Base-by-base conservation (phyloP, 257 asterid genomes). In the Cynanchum wilfordii region DNA sequence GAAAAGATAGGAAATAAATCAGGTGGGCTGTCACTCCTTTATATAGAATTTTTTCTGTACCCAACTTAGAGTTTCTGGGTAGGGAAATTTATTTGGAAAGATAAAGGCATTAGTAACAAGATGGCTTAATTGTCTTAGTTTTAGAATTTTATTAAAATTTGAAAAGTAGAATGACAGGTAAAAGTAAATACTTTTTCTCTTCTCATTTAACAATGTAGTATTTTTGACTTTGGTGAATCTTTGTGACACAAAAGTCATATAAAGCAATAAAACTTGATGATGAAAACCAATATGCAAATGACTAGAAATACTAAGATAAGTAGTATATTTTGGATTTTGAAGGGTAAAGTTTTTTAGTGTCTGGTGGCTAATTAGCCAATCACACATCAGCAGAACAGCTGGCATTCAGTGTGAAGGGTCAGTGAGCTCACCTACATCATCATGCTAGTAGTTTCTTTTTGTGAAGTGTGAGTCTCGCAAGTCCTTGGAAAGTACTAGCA, bases 331-430 rank as follows among this genome's bases (percentile, higher is more conserved):
- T 54, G 59, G 10, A 6, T 54, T 54, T 20, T 54, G 15, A 54
- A 20, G 27, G n/a, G 59, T 54, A n/a, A 6, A 54, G 9, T 54
- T 20, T 54, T 54, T 54, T 59, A 15, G 67, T 64, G 10, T 73
- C 59, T 57, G 89, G 87, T 79, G 85, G 83, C 79, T 75, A 84
- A 83, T 87, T 87, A 77, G 84, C 86, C 88, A 75, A 74, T 84
- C 81, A 77, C 66, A 77, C 89, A 78, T 75, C 81, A 77, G 86
- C 81, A 49, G 52, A 59, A 75, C 72, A 57, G 78, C 85, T 85
- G 79, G 64, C 20, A 45, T 50, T 71, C 77, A 79, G 84, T 79
- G 81, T 87, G 86, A 77, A 74, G 81, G 87, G 87, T 80, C 87
- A 80, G 84, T 84, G 75, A 60, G 84, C 79, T 69, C 79, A 85